phyloP scores from a whole-genome alignment of 805 yeast genomes.

The Candida maesae region DNA sequence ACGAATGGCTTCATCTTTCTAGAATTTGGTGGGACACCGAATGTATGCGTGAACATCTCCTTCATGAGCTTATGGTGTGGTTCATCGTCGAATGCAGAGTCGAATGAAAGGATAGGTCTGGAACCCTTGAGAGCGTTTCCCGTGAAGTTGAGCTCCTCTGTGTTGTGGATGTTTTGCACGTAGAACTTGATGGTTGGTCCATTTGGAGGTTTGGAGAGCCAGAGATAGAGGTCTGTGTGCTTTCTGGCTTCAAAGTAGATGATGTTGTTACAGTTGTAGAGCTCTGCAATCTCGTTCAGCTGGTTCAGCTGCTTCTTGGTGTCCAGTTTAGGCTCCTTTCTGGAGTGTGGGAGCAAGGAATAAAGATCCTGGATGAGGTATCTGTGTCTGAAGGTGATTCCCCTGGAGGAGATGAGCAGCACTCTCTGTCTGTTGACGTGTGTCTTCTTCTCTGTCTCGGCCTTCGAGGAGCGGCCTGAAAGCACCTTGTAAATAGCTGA shows the following conservation, averaged over 20 bases:
- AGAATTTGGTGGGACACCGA: conserved; percentile 94
- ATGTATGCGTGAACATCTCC: conserved; percentile 75
- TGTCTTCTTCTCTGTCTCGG: conserved; percentile 39
- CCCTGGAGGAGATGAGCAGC: conserved; percentile 86
- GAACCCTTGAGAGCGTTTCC: conserved; percentile 96
- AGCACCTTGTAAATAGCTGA: conserved; percentile 71
- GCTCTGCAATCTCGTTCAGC: conserved; percentile 92
- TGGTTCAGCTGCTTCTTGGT: conserved; percentile 85
- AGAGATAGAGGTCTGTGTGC: conserved; percentile 89
- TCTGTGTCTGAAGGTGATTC: conserved; percentile 92
- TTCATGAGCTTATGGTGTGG: conserved; percentile 74
- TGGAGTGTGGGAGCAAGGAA: conserved; percentile 83
- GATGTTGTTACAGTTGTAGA: conserved; percentile 94
- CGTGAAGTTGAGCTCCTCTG: conserved; percentile 93
- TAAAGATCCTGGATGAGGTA: conserved; percentile 83
- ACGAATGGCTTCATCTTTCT: conserved; percentile 91
- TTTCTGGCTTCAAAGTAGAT: conserved; percentile 94
- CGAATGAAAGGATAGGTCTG: conserved; percentile 89
- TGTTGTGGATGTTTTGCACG: conserved; percentile 90
- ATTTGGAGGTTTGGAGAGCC: conserved; percentile 96
- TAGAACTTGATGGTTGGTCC: conserved; percentile 96
- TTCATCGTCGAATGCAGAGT: conserved; percentile 63
- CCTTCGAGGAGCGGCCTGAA: conserved; percentile 40
- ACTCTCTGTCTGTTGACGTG: conserved; percentile 86
- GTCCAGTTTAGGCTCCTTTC: conserved; percentile 95